Evolutionary conservation across 2,329 filamentous ascomycete genomes (phyloP), one percentile per base, ranked within the genome.

Genomic region (Talaromyces albobiverticillius): DNA sequence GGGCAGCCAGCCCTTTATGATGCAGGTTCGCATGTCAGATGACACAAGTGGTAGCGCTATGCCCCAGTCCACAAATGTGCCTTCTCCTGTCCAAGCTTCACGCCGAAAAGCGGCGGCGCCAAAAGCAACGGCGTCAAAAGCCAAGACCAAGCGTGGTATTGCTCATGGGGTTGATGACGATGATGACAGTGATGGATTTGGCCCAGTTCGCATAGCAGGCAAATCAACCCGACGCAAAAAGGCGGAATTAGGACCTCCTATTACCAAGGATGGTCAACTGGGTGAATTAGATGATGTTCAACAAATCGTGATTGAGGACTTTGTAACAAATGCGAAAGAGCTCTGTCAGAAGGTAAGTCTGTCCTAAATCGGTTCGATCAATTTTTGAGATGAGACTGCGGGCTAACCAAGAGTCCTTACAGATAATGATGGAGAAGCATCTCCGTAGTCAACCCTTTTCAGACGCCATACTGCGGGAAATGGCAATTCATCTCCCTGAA

Each of bases 11-110:
- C 67, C 68, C 57, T 56, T 86, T 57, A 76, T 77, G 55, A 72
- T 87, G 47, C 76, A 82, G 59, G 76, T 86, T 78, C 34, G 68
- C 76, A 55, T 79, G 71, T 34, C 32, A 32, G 25, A 38, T 41
- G 25, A 13, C 25, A n/a, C 47, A 41, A 34, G 34, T 34, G 16
- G 25, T 11, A 14, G 41, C 9, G 45, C 46, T 29, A 71, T 69
- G 25, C 82, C 84, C 3, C 70, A 79, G 52, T 88, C 86, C 0
- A 88, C 86, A 1, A 84, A 87, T 59, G 77, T 89, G 3, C 86
- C 86, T 0, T 87, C 85, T 16, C 85, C 85, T 3, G 63, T 84
- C 10, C 79, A 81, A 61, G 72, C 75, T 23, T 68, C 73, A 43
- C 61, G 67, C 29, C 70, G 70, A 25, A 69, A 67, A n/a, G 59